These are phyloP conservation scores for Zygosaccharomyces bailii DNA, from an alignment of 805 yeast genomes.

Conservation along the genomic window DNA sequence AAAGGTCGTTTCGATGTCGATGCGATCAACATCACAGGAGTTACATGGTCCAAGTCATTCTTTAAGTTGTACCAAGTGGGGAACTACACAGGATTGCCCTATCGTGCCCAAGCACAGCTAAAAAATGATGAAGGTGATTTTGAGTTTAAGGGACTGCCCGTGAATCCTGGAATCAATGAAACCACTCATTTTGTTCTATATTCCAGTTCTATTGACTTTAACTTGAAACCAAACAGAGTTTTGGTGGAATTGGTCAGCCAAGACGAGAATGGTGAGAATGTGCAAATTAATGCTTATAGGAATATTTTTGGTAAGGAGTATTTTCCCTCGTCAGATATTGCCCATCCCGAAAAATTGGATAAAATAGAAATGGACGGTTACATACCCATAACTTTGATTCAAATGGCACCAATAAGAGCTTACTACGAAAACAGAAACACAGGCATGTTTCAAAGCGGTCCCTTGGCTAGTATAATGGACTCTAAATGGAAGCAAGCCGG, in stretches of 20 bases:
- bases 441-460: conserved; percentile 38
- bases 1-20: conserved; percentile 30
- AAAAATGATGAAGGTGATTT: conserved; percentile 27
- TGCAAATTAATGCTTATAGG: conserved; percentile 25
- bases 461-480: conserved; percentile 37
- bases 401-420: conserved; percentile 32
- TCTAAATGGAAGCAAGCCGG: conserved; percentile 40
- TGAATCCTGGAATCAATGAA: conserved; percentile 25
- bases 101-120: conserved; percentile 13
- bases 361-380: conserved; percentile 20
- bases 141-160: conserved; percentile 28
- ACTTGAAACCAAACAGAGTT: conserved; percentile 36
- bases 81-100: conserved; percentile 17
- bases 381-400: conserved; percentile 26
- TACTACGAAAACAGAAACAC: conserved; percentile 36
- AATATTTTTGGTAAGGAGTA: conserved; percentile 36
- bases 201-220: conserved; percentile 32
- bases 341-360: conserved; percentile 31
- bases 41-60: conserved; percentile 22
- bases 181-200: conserved; percentile 30
- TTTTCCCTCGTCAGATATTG: conserved; percentile 34
- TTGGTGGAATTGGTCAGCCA: conserved; percentile 23
- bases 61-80: conserved; percentile 32
- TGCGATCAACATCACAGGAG: conserved; percentile 19
- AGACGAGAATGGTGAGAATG: conserved; percentile 19